Base-by-base conservation (phyloP, 1,284 basidiomycete genomes). In the Leccinum pachyderme region DNA sequence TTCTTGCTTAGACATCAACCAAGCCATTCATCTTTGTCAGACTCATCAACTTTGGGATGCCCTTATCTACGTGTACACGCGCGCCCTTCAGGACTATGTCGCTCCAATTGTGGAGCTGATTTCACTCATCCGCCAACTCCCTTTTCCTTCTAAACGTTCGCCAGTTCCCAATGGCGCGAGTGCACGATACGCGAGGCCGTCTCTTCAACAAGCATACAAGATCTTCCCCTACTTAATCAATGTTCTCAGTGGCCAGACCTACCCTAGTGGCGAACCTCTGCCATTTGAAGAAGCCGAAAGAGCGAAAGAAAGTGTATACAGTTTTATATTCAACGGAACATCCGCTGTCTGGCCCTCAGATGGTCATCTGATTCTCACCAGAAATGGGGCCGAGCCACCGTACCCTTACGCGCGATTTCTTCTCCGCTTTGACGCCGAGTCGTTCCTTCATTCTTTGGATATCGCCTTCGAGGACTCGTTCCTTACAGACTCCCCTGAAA, bases 391-490 rank as follows among this genome's bases (percentile, higher is more conserved):
- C 7, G 91, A 92, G 63, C 87, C 87, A 33, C 87, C 89, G 2
- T 97, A 95, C 66, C 96, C 96, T 2, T 98, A 98, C 65, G 82
- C 91, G 18, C 85, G 89, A 8, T 79, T 93, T 8, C 77, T 99
- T 0, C 80, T 98, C 11, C 83, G 81, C 6, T 96, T 97, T 65
- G 95, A 99, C 69, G 83, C 96, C 4, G 97, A 99, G 71, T 92
- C 95, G 0, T 91, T 98, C 69, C 82, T 99, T 11, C 94, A 99
- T 68, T 87, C 91, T 1, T 78, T 99, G 60, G 97, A 99, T 71
- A 84, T 95, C 51, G 95, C 93, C 0, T 96, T 98, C 61, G 97
- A 99, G 71, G 94, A 98, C 64, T 74, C 87, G 1, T 96, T 91
- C 72, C 81, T 98, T 24, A 95, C 95, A 65, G 81, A 88, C 49